A percentile compares a stretch with the other conserved stretches of the same genome.
phyloP scores from a whole-genome alignment of 805 yeast genomes.

The Barnettozyma siamensis region DNA sequence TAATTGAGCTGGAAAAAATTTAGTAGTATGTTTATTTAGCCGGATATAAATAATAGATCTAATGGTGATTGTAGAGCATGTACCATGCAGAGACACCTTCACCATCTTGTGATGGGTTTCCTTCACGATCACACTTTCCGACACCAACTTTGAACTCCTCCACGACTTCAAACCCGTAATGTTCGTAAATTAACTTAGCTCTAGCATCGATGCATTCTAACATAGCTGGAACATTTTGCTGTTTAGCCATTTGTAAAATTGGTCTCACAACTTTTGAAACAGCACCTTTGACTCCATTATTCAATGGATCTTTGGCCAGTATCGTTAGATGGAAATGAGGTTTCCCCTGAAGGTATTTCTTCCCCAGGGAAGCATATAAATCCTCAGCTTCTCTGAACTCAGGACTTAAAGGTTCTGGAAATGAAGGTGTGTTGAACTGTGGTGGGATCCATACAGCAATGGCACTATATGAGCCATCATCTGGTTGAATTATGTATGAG shows the following conservation, averaged over 20 bases:
- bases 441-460: conserved; percentile 22
- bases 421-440: neutral
- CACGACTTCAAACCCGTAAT: conserved; percentile 9
- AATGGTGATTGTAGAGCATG: neutral
- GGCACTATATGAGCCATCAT: conserved; percentile 8
- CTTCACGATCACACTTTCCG: conserved; percentile 3
- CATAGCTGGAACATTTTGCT: conserved; percentile 9
- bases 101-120: conserved; percentile 1
- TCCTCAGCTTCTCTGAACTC: conserved; percentile 7
- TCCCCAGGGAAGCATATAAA: neutral
- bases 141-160: conserved; percentile 8
- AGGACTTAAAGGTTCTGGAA: conserved; percentile 6
- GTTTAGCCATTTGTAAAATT: conserved; percentile 5
- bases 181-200: conserved; percentile 11
- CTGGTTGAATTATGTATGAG: conserved; percentile 12
- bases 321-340: conserved; percentile 10
- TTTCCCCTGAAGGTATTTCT: conserved; percentile 3
- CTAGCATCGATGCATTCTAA: conserved; percentile 12
- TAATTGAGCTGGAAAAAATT: too few relatives aligned
- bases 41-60: neutral
- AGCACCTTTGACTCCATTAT: conserved; percentile 7
- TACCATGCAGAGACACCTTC: conserved; percentile 4
- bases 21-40: neutral
- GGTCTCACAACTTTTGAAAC: conserved; percentile 11
- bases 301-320: conserved; percentile 9